phyloP scores from a whole-genome alignment of 257 asterid species.

The Buddleja alternifolia region DNA sequence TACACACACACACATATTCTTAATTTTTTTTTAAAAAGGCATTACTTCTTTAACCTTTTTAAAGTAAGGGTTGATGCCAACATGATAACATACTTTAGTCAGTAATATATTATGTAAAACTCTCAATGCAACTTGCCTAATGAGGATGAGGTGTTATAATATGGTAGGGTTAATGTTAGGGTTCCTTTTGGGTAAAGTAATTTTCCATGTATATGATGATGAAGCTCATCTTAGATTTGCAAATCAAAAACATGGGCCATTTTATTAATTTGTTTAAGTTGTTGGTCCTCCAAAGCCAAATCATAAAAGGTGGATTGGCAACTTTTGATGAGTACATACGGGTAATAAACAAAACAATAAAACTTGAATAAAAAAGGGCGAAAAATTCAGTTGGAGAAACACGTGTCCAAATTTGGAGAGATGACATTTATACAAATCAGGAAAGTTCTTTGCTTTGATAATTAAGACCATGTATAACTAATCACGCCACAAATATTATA shows the following conservation, averaged over 20 bases:
- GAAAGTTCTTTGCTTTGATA: no score
- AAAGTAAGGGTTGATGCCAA: conserved; percentile 33
- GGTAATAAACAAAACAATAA: background rate
- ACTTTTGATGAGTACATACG: background rate
- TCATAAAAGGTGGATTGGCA: conserved; percentile 13
- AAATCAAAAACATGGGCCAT: conserved; percentile 46
- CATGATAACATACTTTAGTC: conserved; percentile 51
- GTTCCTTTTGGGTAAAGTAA: conserved; percentile 29
- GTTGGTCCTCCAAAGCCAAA: conserved; percentile 35
- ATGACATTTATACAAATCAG: no score
- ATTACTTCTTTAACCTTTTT: conserved; percentile 27
- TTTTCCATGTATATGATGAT: conserved; percentile 23
- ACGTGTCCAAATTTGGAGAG: conserved; percentile 19
- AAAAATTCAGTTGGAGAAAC: conserved; percentile 9
- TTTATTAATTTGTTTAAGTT: conserved; percentile 32
- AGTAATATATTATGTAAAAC: conserved; percentile 7
- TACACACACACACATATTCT: no score
- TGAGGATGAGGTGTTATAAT: conserved; percentile 26
- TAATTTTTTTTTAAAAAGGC: conserved; percentile 1
- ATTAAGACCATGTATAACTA: no score
- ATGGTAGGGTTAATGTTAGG: conserved; percentile 20
- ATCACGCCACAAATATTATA: no score
- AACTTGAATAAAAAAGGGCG: background rate
- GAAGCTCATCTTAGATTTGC: conserved; percentile 45
- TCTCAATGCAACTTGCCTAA: conserved; percentile 20